Evolutionary conservation across 768 basidiomycete genomes (phyloP).

Genomic region (Gautieria morchelliformis): DNA sequence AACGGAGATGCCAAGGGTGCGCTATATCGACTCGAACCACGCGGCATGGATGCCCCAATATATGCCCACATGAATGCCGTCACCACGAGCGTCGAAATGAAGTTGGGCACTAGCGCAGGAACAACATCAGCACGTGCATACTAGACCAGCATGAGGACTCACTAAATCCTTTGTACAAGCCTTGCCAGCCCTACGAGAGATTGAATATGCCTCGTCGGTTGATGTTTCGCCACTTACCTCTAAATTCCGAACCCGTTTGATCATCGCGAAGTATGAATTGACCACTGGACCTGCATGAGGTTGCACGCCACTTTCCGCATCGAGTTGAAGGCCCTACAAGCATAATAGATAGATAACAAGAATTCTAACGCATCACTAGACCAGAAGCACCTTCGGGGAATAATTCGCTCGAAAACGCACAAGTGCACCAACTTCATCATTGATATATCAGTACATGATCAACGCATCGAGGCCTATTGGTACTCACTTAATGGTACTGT

Average conservation of each 20-base stretch:
- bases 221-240: conserved; percentile 40
- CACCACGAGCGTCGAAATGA: conserved; percentile 42
- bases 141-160: conserved; percentile 13
- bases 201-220: background rate
- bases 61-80: conserved; percentile 54
- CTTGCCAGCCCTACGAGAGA: conserved; percentile 46
- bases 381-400: conserved; percentile 48
- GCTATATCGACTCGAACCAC: conserved; percentile 52
- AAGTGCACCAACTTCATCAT: conserved; percentile 41
- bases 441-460: background rate
- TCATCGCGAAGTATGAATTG: conserved; percentile 66
- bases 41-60: conserved; percentile 34
- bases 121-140: background rate
- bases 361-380: background rate
- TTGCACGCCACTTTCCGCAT: conserved; percentile 65
- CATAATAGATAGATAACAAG: background rate
- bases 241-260: conserved; percentile 55
- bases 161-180: conserved; percentile 77
- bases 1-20: conserved; percentile 52
- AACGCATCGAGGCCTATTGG: background rate
- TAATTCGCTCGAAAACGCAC: conserved; percentile 78
- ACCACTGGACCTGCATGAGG: conserved; percentile 69
- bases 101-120: conserved; percentile 34
- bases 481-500: conserved; percentile 1
- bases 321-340: conserved; percentile 54